Base-by-base conservation (phyloP, 257 asterid species). In the Solanum sitiens region DNA sequence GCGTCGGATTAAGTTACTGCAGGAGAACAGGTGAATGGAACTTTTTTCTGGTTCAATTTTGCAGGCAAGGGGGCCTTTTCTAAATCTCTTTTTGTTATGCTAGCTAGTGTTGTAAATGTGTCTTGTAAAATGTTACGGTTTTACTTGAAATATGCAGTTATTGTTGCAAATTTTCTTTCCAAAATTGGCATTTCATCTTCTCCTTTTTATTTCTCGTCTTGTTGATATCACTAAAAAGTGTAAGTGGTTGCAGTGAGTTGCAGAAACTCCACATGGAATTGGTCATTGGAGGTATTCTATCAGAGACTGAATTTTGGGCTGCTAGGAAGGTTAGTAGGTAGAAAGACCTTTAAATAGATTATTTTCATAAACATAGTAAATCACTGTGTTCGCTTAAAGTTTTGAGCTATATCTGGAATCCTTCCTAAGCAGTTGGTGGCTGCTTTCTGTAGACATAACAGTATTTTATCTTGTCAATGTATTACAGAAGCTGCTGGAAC, bases 251-350 rank as follows among this genome's bases (percentile, higher is more conserved):
- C 99, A 97, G 99, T 75, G 98, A 96, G 91, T 89, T 96, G 89
- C 98, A 95, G 94, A 93, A 90, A 90, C 96, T 94, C 87, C 99
- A 96, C 95, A 95, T 93, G 94, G 94, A 96, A 89, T 91, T 97
- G 87, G 99, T 97, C 83, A 93, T 90, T 89, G 96, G 93, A 88
- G 95, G 96, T 86, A 92, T 91, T 87, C 92, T 97, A 88, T 91
- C 98, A 27, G 99, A 97, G 89, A 98, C 94, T 87, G 99, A 97
- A 90, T 97, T 97, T 92, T 97, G 99, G 99, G 98, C 99, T 3
- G 91, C 98, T 21, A 92, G 98, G 91, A 96, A 97, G 99, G 99
- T 95, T 87, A 89, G 97, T 88, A 72, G 84, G 87, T 91, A 87
- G 88, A 91, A 50, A 63, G 16, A 35, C 20, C 85, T 15, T 30